Conservation (phyloP, 495 filamentous ascomycete genomes). For the Peziza echinospora region DNA sequence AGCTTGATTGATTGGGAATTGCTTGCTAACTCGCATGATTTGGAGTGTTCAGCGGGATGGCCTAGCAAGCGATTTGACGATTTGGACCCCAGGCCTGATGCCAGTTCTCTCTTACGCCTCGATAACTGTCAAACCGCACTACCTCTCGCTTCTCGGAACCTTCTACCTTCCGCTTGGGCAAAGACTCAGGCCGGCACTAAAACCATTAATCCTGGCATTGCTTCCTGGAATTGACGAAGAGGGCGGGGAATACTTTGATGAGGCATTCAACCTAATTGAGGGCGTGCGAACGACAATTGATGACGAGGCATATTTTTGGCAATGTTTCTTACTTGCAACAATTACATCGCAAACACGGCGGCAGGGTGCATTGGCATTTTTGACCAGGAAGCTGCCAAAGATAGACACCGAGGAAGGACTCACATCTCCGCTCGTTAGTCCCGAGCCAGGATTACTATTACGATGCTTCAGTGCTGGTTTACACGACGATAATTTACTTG, state of each 20-base stretch:
- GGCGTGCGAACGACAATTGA: conserved; percentile 49
- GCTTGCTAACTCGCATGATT: too few species aligned
- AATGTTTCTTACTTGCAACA: conserved; percentile 82
- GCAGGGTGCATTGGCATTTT: conserved; percentile 66
- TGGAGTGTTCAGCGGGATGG: conserved; percentile 32
- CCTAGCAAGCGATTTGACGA: conserved; percentile 53
- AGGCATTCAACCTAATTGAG: conserved; percentile 56
- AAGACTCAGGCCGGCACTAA: conserved; percentile 65
- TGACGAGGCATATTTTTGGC: conserved; percentile 86
- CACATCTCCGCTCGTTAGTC: conserved; percentile 44
- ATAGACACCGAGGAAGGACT: conserved; percentile 37
- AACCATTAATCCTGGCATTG: conserved; percentile 63
- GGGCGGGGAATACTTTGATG: conserved; percentile 88
- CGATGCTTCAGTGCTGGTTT: conserved; percentile 79
- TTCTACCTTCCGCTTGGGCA: conserved; percentile 50
- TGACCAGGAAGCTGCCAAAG: conserved; percentile 57
- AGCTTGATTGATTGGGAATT: conserved; percentile 24
- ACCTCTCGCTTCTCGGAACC: conserved; percentile 62
- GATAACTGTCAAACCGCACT: conserved; percentile 61
- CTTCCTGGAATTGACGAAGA: conserved; percentile 89
- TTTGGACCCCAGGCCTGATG: conserved; percentile 77
- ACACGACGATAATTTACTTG: conserved; percentile 70
- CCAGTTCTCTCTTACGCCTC: conserved; percentile 84
- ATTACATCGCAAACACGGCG: conserved; percentile 72
- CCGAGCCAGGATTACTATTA: conserved; percentile 77